Base-by-base conservation (phyloP, 768 basidiomycete genomes). In the Sporobolomyces roseus region DNA sequence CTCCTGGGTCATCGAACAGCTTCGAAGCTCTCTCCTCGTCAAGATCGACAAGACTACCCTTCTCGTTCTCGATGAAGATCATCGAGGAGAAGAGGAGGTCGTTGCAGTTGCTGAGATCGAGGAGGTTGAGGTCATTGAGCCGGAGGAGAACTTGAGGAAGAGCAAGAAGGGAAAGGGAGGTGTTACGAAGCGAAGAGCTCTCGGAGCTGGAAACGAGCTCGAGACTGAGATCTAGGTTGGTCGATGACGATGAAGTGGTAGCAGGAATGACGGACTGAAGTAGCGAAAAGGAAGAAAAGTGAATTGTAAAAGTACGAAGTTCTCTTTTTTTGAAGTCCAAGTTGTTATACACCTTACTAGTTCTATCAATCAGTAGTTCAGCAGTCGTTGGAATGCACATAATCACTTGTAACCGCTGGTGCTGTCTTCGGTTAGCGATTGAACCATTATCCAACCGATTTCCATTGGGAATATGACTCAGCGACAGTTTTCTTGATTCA, bases 31-130 rank as follows among this genome's bases (percentile, higher is more conserved):
- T 10, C 45, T 60, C 4, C 36, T 60, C 36, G 58, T 60, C 43
- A 46, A 45, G 21, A 48, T 60, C 45, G 58, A 60, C 43, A 46
- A 48, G 43, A 48, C 58, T 27, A 60, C 58, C 14, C 21, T 60
- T 4, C 2, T 60, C 12, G 58, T 60, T 14, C 30, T 60, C 45
- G 58, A 60, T 33, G 58, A 60, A 23, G 58, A 60, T 32, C 23
- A 46, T 23, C 43, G 35, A 48, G 58, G 58, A 10, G 7, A 60
- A 17, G 58, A 60, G 21, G 43, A 60, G 30, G 58, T 60, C 21
- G 58, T 60, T 21, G 58, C 58, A 17, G 58, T 60, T 19, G 58
- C 58, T 17, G 58, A 60, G n/a, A 32, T 60, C 45, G 58, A 60
- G 16, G 43, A 60, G n/a, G 58, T 60, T 23, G 30, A 60, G 32